phyloP scores from a whole-genome alignment of 2,329 filamentous ascomycete genomes.

The Pseudogymnoascus sp. region DNA sequence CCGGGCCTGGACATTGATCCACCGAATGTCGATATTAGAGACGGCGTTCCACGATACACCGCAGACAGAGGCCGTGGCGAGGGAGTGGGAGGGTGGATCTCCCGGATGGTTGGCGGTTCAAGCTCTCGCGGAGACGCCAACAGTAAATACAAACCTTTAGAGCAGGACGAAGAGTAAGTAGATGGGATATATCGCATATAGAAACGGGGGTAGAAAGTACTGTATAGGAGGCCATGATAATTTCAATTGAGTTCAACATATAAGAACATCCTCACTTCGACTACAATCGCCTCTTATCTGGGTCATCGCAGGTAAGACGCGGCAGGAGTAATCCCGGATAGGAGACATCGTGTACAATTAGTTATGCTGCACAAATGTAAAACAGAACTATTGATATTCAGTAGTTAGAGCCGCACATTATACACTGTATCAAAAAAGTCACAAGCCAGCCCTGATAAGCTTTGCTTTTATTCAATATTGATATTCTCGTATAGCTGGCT shows the following conservation, averaged over 20 bases:
- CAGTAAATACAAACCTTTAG: slow-evolving; percentile 32
- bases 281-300: neutral
- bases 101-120: slow-evolving; percentile 50
- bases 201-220: slow-evolving; percentile 5
- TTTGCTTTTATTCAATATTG: neutral
- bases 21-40: slow-evolving; percentile 52
- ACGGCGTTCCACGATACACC: slow-evolving; percentile 42
- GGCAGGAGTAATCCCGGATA: neutral
- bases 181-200: slow-evolving; percentile 2
- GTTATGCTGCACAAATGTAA: slow-evolving; percentile 9
- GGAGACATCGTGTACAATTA: neutral
- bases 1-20: slow-evolving; percentile 78
- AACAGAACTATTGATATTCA: neutral
- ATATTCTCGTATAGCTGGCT: slow-evolving; percentile 6
- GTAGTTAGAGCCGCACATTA: neutral
- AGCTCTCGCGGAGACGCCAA: slow-evolving; percentile 23
- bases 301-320: neutral
- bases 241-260: neutral
- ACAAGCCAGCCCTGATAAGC: neutral
- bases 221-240: slow-evolving; percentile 6
- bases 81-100: slow-evolving; percentile 65
- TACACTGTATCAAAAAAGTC: neutral
- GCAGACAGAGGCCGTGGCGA: slow-evolving; percentile 37
- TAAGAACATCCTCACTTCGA: neutral
- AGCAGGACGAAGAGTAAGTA: slow-evolving; percentile 39